Conservation (phyloP, 768 basidiomycete genomes). For the Albatrellus ellisii region DNA sequence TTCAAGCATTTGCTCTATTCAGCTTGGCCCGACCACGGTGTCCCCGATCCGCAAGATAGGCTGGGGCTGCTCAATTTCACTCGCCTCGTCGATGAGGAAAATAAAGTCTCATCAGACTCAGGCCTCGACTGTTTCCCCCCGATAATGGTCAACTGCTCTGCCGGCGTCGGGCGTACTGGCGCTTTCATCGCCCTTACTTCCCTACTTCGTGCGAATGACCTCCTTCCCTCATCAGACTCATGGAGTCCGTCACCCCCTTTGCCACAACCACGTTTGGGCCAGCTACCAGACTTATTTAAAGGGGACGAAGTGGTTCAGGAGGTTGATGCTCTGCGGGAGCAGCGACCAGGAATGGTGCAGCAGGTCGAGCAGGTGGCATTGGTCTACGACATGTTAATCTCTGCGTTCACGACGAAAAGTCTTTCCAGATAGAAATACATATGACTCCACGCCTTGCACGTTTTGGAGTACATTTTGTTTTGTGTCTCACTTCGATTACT, state of each 20-base stretch:
- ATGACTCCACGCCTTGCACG: no score
- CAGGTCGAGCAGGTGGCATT: slow-evolving; percentile 48
- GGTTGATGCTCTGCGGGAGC: slow-evolving; percentile 68
- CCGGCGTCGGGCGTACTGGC: slow-evolving; percentile 80
- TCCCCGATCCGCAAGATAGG: slow-evolving; percentile 51
- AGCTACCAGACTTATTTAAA: slow-evolving; percentile 31
- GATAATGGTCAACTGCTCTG: slow-evolving; percentile 73
- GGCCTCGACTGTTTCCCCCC: slow-evolving; percentile 41
- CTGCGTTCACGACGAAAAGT: slow-evolving; percentile 2
- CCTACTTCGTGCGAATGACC: slow-evolving; percentile 47
- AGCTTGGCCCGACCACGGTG: slow-evolving; percentile 79
- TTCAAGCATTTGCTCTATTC: slow-evolving; percentile 65
- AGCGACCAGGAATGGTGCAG: slow-evolving; percentile 76
- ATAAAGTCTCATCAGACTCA: slow-evolving; percentile 30
- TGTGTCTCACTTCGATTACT: no score
- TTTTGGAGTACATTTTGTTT: no score
- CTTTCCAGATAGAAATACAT: no score
- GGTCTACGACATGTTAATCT: slow-evolving; percentile 45
- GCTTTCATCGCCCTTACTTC: slow-evolving; percentile 76
- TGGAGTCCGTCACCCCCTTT: slow-evolving; percentile 20
- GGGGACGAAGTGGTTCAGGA: slow-evolving; percentile 56
- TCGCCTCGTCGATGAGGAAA: slow-evolving; percentile 47
- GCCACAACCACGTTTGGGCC: slow-evolving; percentile 42
- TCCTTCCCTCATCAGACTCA: slow-evolving; percentile 20
- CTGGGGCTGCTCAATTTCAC: slow-evolving; percentile 49